Percentiles rank a stretch among this genome's conserved stretches.
These are phyloP conservation scores for Xylaria sp. DNA, from an alignment of 2,329 filamentous ascomycete species.

Conservation along the genomic window DNA sequence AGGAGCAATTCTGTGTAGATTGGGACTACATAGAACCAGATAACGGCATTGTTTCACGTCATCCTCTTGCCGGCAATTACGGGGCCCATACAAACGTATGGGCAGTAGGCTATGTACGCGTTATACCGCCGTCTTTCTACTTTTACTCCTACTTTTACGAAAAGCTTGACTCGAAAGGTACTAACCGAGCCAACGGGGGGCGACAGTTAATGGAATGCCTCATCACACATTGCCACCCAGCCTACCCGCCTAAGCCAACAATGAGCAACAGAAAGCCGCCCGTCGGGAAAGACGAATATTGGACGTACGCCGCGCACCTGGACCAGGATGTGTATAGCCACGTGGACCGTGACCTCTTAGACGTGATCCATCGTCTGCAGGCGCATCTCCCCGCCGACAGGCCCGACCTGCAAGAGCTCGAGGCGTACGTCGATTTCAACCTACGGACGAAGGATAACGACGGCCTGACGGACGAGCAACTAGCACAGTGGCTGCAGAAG, in stretches of 20 bases:
- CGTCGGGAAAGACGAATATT: neutral
- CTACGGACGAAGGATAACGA: neutral
- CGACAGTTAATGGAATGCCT: constrained; percentile 24
- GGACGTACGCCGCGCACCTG: constrained; percentile 24
- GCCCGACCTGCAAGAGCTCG: constrained; percentile 9
- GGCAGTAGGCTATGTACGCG: constrained; percentile 23
- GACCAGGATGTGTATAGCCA: neutral
- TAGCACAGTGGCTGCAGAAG: neutral
- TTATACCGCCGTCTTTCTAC: neutral
- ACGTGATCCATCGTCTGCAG: constrained; percentile 16
- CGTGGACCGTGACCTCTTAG: constrained; percentile 13
- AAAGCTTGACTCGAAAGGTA: no score
- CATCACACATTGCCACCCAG: constrained; percentile 24
- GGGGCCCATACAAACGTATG: constrained; percentile 30
- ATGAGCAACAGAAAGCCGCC: neutral
- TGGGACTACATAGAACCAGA: constrained; percentile 27
- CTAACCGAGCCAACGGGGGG: neutral
- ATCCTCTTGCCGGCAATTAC: constrained; percentile 29
- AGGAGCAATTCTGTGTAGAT: constrained; percentile 31
- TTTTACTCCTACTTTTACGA: neutral
- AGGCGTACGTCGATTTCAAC: neutral
- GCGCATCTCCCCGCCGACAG: constrained; percentile 25
- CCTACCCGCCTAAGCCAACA: constrained; percentile 11
- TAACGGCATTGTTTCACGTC: neutral
- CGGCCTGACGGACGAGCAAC: neutral